Evolutionary conservation across 2,329 filamentous ascomycete genomes (phyloP).

Genomic region (Mycosphaerella arachidis): DNA sequence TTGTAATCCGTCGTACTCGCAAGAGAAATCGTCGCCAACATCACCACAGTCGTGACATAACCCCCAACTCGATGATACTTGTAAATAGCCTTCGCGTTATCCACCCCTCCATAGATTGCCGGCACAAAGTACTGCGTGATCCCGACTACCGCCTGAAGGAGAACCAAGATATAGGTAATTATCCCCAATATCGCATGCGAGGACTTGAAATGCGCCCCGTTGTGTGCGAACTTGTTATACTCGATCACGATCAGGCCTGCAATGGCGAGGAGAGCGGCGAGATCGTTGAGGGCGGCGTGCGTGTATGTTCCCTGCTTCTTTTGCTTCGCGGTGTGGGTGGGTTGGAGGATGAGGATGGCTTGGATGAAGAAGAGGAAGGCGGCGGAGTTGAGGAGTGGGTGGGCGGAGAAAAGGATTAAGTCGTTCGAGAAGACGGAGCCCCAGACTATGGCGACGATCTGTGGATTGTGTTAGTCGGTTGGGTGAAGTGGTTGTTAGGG

Average conservation of each 20-base stretch:
- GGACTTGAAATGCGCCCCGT: constrained; percentile 70
- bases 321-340: constrained; percentile 71
- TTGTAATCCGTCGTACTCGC: constrained; percentile 76
- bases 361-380: constrained; percentile 73
- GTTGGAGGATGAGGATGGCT: constrained; percentile 79
- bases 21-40: constrained; percentile 68
- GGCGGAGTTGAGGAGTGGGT: constrained; percentile 56
- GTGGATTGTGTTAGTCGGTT: constrained; percentile 3
- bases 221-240: constrained; percentile 72
- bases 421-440: constrained; percentile 64
- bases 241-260: constrained; percentile 69
- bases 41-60: constrained; percentile 66
- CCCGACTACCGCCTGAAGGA: constrained; percentile 72
- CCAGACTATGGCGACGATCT: constrained; percentile 74
- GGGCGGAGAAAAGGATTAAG: constrained; percentile 79
- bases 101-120: constrained; percentile 68
- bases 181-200: constrained; percentile 80
- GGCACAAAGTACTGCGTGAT: constrained; percentile 78
- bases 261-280: constrained; percentile 59
- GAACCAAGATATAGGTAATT: constrained; percentile 63
- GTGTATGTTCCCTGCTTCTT: constrained; percentile 60
- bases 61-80: constrained; percentile 82
- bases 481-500: neutral
- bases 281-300: constrained; percentile 67
- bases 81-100: constrained; percentile 76